A percentile compares a stretch with the other conserved stretches of the same genome.
Evolutionary conservation across 441 rosid genomes (phyloP).

Genomic region (Dalechampia spathulata): DNA sequence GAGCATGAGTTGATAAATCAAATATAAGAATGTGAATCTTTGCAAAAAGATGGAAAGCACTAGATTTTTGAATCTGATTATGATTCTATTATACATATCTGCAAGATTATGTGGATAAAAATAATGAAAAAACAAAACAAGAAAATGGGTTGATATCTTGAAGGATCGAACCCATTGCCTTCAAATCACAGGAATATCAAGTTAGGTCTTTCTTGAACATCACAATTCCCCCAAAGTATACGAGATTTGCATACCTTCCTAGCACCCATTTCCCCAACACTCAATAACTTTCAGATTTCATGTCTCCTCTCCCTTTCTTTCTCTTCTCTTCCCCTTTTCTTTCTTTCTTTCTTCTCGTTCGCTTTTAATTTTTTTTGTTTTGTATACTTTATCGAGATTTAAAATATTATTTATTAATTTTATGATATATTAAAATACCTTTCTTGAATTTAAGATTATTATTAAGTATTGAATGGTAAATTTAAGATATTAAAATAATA

Average conservation of each 20-base stretch:
- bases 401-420: too few relatives aligned
- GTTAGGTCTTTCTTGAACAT: conserved; percentile 21
- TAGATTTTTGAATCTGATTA: conserved; percentile 11
- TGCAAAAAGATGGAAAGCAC: too few relatives aligned
- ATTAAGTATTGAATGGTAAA: too few relatives aligned
- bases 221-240: conserved; percentile 17
- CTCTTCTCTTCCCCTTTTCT: neutral
- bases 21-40: neutral
- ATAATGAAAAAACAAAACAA: too few relatives aligned
- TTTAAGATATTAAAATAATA: too few relatives aligned
- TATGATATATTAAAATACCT: too few relatives aligned
- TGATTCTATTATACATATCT: too few relatives aligned
- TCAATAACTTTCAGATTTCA: conserved; percentile 13
- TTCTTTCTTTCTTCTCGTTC: neutral
- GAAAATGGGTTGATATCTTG: neutral
- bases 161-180: conserved; percentile 15
- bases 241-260: conserved; percentile 30
- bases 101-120: too few relatives aligned
- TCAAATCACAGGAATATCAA: conserved; percentile 26
- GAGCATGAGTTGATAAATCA: too few relatives aligned
- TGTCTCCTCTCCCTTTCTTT: neutral
- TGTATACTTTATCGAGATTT: too few relatives aligned
- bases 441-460: too few relatives aligned
- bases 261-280: conserved; percentile 9
- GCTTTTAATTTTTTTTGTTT: too few relatives aligned